A percentile compares a stretch with the other conserved stretches of the same genome.
Evolutionary conservation across 164 flowering plant genomes (phyloP).

Genomic region (Aristolochia fimbriata): DNA sequence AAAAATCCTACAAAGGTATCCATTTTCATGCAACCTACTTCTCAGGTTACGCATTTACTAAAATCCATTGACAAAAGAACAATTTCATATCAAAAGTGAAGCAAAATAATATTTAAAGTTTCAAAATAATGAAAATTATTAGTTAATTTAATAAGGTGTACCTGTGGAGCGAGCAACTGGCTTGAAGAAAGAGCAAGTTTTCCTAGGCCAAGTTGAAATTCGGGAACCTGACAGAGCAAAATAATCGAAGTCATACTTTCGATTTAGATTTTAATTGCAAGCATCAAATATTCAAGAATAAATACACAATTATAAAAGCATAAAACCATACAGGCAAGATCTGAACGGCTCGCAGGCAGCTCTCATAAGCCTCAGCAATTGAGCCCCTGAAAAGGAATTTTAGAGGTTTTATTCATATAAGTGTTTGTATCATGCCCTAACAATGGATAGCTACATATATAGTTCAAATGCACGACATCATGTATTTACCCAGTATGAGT

Average conservation of each 20-base stretch:
- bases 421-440: not conserved
- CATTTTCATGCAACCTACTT: too few species aligned
- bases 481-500: constrained; percentile 36
- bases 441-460: not conserved
- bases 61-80: too few species aligned
- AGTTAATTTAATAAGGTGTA: constrained; percentile 10
- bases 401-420: not conserved
- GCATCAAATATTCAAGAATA: too few species aligned
- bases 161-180: constrained; percentile 67
- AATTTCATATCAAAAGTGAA: too few species aligned
- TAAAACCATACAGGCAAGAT: constrained; percentile 48
- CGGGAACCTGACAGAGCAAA: constrained; percentile 46
- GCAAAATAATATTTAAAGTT: too few species aligned
- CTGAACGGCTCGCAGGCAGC: constrained; percentile 77
- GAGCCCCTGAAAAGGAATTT: constrained; percentile 30
- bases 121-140: too few species aligned
- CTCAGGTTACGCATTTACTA: too few species aligned
- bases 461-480: not conserved
- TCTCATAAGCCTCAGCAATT: constrained; percentile 78
- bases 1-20: too few species aligned
- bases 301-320: not conserved
- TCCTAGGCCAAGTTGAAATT: constrained; percentile 86
- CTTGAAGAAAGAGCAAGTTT: constrained; percentile 60
- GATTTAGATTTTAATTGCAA: too few species aligned
- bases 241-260: not conserved